Evolutionary conservation across 2,329 filamentous ascomycete genomes (phyloP), one percentile per base, ranked within the genome.

Genomic region (Aspergillus spinulosporus): DNA sequence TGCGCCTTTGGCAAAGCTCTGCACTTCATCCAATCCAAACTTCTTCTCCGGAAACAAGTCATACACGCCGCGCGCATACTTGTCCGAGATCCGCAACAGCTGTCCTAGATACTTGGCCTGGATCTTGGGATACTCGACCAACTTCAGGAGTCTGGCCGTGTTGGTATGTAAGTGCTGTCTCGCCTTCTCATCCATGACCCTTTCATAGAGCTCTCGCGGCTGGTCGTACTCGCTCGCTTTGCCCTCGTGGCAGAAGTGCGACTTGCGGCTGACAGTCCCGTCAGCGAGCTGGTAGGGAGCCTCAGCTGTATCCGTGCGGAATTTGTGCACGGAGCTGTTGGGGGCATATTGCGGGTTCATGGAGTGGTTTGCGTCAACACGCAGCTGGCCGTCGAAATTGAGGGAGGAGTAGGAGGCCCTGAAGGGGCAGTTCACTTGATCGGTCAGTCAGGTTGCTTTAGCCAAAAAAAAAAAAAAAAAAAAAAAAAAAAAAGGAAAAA

Each of bases 231-330:
- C 80, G 59, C 68, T 78, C 62, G 72, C 72, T 66, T 80, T 79
- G 15, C 79, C 81, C 63, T 83, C 80, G 61, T 83, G 80, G 72
- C 75, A 82, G 68, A 78, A 82, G 63, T 83, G 79, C 60, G 76
- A 78, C 71, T 82, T 81, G 49, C 80, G 75, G 58, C 75, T 76
- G 42, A 81, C 73, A 37, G 82, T 68, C 56, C 77, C 78, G 66
- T 83, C 80, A 28, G 72, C 72, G 9, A 83, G 77, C 28, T 72
- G 68, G 63, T 80, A 81, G 0, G 80, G 78, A 1, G 77, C 74
- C 62, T 83, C 80, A 1, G 79, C 80, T 1, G 71, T 69, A 57
- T 82, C 80, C 0, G 78, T 78, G 0, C 80, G 72, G 75, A 82
- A 82, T 59, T 81, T 80, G 68, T 80, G 67, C 7, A 72, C 67